Base-by-base conservation (phyloP, 1,284 basidiomycete species). In the Leccinum griseonigrum region DNA sequence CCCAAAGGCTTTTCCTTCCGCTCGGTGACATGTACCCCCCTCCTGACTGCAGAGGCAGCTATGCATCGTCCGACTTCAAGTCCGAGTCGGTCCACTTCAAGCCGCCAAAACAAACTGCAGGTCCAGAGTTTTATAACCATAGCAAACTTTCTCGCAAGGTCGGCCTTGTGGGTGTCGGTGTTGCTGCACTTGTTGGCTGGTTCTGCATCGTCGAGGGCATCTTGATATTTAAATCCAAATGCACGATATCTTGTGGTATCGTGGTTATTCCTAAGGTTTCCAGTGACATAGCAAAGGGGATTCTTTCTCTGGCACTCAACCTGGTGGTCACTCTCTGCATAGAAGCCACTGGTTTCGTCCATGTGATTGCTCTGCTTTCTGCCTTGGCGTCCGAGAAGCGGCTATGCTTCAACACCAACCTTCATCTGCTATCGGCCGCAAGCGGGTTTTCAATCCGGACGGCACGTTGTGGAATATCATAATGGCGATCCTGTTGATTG, bases 351-450 rank as follows among this genome's bases (percentile, higher is more conserved):
- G 74, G 72, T 8, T 74, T 71, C n/a, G 67, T 64, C 9, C 74
- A 73, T 13, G 65, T 58, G 26, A 67, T 71, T 34, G 64, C 71
- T 0, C 51, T 75, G 60, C 70, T 72, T 18, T 72, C 74, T 18
- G 67, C 70, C 9, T 60, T 73, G 55, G 63, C 73, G 9, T 65
- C 74, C 5, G 58, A 75, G 36, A 54, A 6, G 16, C 71, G 59
- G 9, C 63, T 75, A 22, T 59, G 22, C n/a, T 75, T 74, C 55
- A 75, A 73, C 56, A 75, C 73, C 51, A 75, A 75, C 54, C 65
- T 75, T 26, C 72, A 72, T 38, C 57, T 75, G 29, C 57, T 74
- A 8, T 66, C 72, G 11, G 69, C 69, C 3, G 58, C 57, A 8
- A 53, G 34, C 2, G 65, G 69, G 1, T 61, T 38, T 60, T 60